Percentiles rank a stretch among this genome's conserved stretches.
These are phyloP conservation scores for Beta macrorhiza DNA, from an alignment of 179 eudicot genomes.

Conservation along the genomic window DNA sequence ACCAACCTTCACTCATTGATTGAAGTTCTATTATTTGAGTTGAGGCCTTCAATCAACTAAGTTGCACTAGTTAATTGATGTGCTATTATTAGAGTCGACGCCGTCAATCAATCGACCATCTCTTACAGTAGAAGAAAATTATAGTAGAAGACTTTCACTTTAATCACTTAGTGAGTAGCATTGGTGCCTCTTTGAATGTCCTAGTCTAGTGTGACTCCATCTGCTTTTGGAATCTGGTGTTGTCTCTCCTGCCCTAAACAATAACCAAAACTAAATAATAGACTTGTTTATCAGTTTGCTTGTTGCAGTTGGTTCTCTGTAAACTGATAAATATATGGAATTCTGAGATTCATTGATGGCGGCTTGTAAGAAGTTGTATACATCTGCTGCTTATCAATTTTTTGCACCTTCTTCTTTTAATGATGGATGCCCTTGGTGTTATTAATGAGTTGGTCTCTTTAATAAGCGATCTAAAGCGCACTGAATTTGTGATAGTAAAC, in stretches of 20 bases:
- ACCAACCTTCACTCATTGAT: no score
- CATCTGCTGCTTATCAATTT: not conserved
- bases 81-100: not conserved
- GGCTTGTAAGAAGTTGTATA: not conserved
- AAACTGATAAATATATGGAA: not conserved
- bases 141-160: no score
- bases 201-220: not conserved
- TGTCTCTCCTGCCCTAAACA: no score
- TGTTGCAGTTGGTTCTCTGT: not conserved
- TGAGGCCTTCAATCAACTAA: not conserved
- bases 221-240: no score
- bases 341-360: not conserved
- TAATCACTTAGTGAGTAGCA: not conserved
- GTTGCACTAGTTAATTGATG: not conserved
- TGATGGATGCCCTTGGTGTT: not conserved
- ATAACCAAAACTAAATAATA: no score
- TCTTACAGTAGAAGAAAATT: no score
- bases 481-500: not conserved
- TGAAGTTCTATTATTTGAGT: no score
- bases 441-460: not conserved
- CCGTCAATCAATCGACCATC: not conserved
- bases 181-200: not conserved
- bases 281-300: no score
- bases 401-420: not conserved
- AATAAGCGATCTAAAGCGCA: not conserved